Evolutionary conservation across 78 protist genomes (phyloP), one percentile per base, ranked within the genome.

Genomic region (Dictyostelium purpureum): DNA sequence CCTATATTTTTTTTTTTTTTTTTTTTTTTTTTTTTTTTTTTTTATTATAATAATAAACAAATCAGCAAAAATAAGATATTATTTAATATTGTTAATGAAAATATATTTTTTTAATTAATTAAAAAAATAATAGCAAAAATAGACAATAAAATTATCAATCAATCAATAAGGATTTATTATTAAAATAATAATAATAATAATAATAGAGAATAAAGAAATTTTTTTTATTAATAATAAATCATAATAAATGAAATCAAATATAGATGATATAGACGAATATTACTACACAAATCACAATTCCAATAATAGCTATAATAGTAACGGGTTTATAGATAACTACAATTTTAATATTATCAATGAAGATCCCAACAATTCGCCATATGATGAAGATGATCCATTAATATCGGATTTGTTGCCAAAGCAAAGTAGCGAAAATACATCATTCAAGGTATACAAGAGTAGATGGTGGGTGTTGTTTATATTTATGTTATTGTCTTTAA

Each of bases 401-500:
- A 16, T 56, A 18, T 24, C n/a, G 19, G 65, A 56, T 6, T 42
- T 69, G 12, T 24, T 69, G 33, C 76, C 76, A 9, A 42, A n/a
- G 9, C 76, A 69, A 42, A 40, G 33, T 6, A 28, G 40, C 0
- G 76, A 69, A 31, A 69, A 69, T 40, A 69, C 76, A 40, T 69
- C 76, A 56, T 85, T 85, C 45, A 70, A 35, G 33, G 76, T 61
- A 1, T 85, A 85, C n/a, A 73, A 45, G 33, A 31, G 31, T 19
- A 42, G 92, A 43, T 85, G 82, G 83, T 85, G 75, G 71, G 67
- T 85, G 4, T 57, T 85, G 40, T 56, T 57, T 43, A 61, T 85
- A 45, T 85, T 85, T 45, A 85, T 42, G 49, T 56, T 85, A 52
- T n/a, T 85, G 37, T 85, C 92, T 9, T 26, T 85, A 18, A 70